phyloP scores from a whole-genome alignment of 768 basidiomycete species.

The Mycena alexandri region DNA sequence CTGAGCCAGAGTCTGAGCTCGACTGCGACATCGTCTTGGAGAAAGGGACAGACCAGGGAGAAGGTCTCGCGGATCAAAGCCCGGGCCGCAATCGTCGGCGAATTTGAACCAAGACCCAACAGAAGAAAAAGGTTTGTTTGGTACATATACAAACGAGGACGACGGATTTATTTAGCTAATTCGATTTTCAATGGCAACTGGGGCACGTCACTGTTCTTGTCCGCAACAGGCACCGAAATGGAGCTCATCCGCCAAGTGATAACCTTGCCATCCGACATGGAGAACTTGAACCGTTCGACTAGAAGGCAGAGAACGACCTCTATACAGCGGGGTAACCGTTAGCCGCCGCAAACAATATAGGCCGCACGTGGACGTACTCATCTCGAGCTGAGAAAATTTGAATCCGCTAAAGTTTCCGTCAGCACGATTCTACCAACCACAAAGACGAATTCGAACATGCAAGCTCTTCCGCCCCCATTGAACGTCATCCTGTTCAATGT shows the following conservation, averaged over 20 bases:
- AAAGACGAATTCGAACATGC: constrained; percentile 47
- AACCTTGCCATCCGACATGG: constrained; percentile 43
- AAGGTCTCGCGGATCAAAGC: no score
- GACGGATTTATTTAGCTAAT: not conserved
- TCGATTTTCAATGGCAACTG: constrained; percentile 35
- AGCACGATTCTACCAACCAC: not conserved
- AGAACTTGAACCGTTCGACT: constrained; percentile 45
- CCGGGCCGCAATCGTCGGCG: no score
- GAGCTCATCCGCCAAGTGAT: constrained; percentile 48
- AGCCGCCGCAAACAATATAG: not conserved
- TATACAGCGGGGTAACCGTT: constrained; percentile 22
- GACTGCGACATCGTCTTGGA: constrained; percentile 24
- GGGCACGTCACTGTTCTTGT: constrained; percentile 22
- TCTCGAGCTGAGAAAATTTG: constrained; percentile 47
- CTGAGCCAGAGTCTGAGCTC: constrained; percentile 31
- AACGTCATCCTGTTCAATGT: constrained; percentile 49
- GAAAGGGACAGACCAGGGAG: no score
- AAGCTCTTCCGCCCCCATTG: constrained; percentile 48
- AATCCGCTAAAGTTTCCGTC: constrained; percentile 48
- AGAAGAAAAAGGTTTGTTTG: no score
- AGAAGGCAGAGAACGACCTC: constrained; percentile 48
- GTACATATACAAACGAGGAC: no score
- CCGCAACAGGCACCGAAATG: constrained; percentile 42
- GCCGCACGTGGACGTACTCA: constrained; percentile 28
- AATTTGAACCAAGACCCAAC: no score